Evolutionary conservation across 2,329 filamentous ascomycete species (phyloP).

Genomic region (Neoarthrinium moseri): DNA sequence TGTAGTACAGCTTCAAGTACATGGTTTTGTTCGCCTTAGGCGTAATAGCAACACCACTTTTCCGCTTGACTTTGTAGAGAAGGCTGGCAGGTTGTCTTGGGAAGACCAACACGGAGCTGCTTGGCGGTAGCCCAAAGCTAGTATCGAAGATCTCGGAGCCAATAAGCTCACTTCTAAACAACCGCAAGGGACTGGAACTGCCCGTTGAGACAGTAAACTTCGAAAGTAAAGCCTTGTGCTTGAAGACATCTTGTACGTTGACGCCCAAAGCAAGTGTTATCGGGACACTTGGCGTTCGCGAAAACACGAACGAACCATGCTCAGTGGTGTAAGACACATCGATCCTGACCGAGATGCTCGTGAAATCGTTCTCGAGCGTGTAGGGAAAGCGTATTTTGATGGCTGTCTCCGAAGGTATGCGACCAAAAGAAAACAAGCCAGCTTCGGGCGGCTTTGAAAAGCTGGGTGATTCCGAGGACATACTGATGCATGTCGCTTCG

Average conservation of each 20-base stretch:
- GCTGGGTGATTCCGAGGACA: constrained; percentile 34
- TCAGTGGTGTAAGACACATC: constrained; percentile 74
- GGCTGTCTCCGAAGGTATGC: constrained; percentile 41
- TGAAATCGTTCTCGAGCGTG: constrained; percentile 74
- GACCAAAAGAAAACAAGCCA: constrained; percentile 50
- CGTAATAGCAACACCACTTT: constrained; percentile 29
- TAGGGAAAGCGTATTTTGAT: constrained; percentile 73
- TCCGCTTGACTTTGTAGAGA: constrained; percentile 73
- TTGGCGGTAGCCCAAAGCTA: constrained; percentile 54
- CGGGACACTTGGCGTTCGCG: constrained; percentile 61
- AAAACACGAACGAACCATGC: constrained; percentile 63
- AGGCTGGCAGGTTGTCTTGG: constrained; percentile 78
- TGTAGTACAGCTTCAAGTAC: constrained; percentile 73
- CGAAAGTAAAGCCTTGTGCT: constrained; percentile 77
- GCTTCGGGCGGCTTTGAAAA: constrained; percentile 51
- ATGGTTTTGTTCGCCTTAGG: constrained; percentile 46
- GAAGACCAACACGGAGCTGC: constrained; percentile 64
- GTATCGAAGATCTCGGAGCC: constrained; percentile 69
- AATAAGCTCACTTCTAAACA: constrained; percentile 69
- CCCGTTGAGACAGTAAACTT: constrained; percentile 89
- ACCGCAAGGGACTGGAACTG: constrained; percentile 68
- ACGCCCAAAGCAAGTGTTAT: constrained; percentile 84
- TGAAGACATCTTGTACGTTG: constrained; percentile 96
- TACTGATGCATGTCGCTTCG: constrained; percentile 51
- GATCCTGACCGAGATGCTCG: constrained; percentile 69